Conservation (phyloP, 23 red algal species). For the Gracilaria vermiculophylla region DNA sequence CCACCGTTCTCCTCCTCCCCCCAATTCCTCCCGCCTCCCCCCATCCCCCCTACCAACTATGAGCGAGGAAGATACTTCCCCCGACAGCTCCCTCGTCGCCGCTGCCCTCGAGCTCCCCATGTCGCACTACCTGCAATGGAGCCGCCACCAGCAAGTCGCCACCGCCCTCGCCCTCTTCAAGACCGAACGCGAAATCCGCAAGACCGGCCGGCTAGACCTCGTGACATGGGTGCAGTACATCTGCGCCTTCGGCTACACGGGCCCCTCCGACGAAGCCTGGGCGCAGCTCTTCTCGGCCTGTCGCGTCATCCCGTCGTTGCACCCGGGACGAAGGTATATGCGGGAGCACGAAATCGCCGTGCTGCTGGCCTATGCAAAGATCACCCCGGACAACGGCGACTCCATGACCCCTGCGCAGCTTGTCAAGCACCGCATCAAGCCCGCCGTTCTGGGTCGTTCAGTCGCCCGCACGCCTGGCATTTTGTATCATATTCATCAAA, state of each 20-base stretch:
- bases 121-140: constrained; percentile 38
- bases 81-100: constrained; percentile 48
- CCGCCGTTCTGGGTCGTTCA: constrained; percentile 42
- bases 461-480: constrained; percentile 57
- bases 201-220: constrained; percentile 50
- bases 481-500: constrained; percentile 56
- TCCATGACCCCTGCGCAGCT: constrained; percentile 55
- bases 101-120: constrained; percentile 40
- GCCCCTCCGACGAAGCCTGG: constrained; percentile 39
- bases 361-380: constrained; percentile 55
- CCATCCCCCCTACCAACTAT: constrained; percentile 1
- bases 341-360: constrained; percentile 57
- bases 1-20: neutral
- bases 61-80: constrained; percentile 36
- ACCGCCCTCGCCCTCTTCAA: constrained; percentile 49
- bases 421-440: constrained; percentile 63
- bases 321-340: constrained; percentile 9
- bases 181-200: constrained; percentile 50
- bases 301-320: constrained; percentile 19
- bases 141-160: constrained; percentile 10
- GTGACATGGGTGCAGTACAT: constrained; percentile 66
- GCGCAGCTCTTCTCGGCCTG: constrained; percentile 49
- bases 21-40: neutral
- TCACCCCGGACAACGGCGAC: constrained; percentile 40
- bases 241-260: constrained; percentile 52